phyloP scores from a whole-genome alignment of 78 protist genomes.

The Chrysochromulina tobinii region DNA sequence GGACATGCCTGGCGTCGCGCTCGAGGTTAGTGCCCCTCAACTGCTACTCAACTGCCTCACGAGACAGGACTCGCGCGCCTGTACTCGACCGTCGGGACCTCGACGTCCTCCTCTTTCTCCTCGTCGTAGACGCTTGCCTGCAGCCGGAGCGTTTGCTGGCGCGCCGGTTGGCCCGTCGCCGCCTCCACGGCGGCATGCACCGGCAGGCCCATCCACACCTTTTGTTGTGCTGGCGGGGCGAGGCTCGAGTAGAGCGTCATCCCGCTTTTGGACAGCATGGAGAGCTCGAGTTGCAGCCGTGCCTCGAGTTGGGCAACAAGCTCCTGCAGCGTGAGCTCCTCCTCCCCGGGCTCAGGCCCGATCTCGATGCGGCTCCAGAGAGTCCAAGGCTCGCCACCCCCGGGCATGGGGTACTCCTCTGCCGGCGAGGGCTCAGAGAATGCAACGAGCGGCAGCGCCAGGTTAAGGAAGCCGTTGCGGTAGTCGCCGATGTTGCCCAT shows the following conservation, averaged over 20 bases:
- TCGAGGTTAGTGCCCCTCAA: too few species aligned
- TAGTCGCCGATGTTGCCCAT: neutral
- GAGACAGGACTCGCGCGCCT: too few species aligned
- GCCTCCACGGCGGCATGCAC: neutral
- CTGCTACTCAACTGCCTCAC: too few species aligned
- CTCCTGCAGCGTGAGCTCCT: neutral
- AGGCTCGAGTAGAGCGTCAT: neutral
- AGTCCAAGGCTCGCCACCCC: neutral
- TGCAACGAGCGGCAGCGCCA: constrained; percentile 30
- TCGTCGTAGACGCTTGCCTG: neutral
- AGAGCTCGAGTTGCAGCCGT: neutral
- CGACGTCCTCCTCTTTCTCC: neutral
- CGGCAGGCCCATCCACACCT: neutral
- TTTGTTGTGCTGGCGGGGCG: neutral
- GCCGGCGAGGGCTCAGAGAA: neutral
- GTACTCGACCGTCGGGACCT: neutral
- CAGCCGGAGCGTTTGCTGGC: neutral
- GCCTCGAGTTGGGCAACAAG: neutral
- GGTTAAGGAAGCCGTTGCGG: constrained; percentile 23
- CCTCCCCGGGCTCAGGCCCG: neutral
- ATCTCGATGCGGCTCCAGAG: neutral
- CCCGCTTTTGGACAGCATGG: neutral
- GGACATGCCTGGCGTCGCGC: too few species aligned
- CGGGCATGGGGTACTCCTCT: neutral
- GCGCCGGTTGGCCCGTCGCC: too few species aligned